These are phyloP conservation scores for Auxenochlorella pyrenoidosa DNA, from an alignment of 139 green algal genomes.

Conservation along the genomic window DNA sequence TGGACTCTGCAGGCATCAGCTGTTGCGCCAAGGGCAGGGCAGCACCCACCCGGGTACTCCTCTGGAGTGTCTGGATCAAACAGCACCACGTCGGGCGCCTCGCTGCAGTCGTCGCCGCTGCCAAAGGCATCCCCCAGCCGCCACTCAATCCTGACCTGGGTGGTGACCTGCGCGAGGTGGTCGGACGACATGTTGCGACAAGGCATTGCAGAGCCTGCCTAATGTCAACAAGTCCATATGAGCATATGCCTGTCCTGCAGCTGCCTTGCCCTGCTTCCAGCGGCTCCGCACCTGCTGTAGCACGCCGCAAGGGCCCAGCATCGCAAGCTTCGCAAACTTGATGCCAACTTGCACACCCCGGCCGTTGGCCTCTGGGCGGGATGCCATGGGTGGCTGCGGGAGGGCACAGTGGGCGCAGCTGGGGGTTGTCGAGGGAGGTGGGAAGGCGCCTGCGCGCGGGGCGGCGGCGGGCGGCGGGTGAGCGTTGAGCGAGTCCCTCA, in stretches of 20 bases:
- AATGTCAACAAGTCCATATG: no score
- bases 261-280: no score
- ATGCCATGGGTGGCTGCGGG: slow-evolving; percentile 23
- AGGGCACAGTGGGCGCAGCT: background rate
- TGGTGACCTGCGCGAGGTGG: background rate
- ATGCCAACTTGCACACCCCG: slow-evolving; percentile 8
- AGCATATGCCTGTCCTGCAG: no score
- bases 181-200: no score
- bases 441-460: background rate
- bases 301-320: slow-evolving; percentile 11
- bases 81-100: slow-evolving; percentile 27
- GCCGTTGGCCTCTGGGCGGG: slow-evolving; percentile 27
- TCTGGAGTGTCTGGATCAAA: slow-evolving; percentile 26
- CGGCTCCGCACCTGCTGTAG: background rate
- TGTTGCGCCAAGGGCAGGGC: background rate
- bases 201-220: no score
- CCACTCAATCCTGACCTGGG: slow-evolving; percentile 7
- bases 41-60: slow-evolving; percentile 25
- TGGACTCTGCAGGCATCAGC: no score
- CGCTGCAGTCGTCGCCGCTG: background rate
- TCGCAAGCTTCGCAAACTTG: background rate
- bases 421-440: background rate
- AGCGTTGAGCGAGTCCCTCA: background rate
- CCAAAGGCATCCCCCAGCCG: slow-evolving; percentile 5
- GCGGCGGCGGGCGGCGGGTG: background rate